Evolutionary conservation across 371 early-diverging fungal genomes (phyloP).

Genomic region (Lichtheimia hyalospora): DNA sequence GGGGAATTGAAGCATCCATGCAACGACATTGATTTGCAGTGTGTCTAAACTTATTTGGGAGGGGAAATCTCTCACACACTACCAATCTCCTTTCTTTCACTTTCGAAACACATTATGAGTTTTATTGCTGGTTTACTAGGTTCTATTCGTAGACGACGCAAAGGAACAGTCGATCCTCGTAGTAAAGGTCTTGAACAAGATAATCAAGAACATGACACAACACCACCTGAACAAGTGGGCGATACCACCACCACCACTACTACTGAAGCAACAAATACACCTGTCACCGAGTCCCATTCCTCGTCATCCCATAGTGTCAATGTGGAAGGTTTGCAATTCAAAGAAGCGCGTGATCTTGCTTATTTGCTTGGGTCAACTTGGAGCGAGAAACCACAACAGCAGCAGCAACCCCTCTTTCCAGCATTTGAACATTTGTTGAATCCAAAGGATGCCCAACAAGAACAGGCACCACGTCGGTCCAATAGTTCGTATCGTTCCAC

Average conservation of each 20-base stretch:
- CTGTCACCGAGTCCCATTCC: not conserved
- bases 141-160: not conserved
- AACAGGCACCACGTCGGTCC: slow-evolving; percentile 1
- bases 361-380: not conserved
- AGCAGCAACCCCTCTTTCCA: slow-evolving; percentile 1
- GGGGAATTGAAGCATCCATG: too few relatives aligned
- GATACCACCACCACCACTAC: too few relatives aligned
- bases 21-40: too few relatives aligned
- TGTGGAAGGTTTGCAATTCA: slow-evolving; percentile 11
- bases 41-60: too few relatives aligned
- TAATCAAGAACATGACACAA: too few relatives aligned
- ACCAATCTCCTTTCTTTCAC: not conserved
- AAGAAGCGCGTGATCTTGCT: slow-evolving; percentile 11
- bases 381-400: not conserved
- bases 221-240: too few relatives aligned
- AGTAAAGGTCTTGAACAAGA: too few relatives aligned
- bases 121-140: not conserved
- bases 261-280: not conserved
- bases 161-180: not conserved
- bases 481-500: too few relatives aligned
- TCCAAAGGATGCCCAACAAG: not conserved
- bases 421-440: slow-evolving; percentile 6
- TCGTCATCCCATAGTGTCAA: not conserved
- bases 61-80: too few relatives aligned
- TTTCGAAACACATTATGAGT: not conserved